A percentile compares a stretch with the other conserved stretches of the same genome.
phyloP scores from a whole-genome alignment of 257 asterid species.

The Euphrasia confusa region DNA sequence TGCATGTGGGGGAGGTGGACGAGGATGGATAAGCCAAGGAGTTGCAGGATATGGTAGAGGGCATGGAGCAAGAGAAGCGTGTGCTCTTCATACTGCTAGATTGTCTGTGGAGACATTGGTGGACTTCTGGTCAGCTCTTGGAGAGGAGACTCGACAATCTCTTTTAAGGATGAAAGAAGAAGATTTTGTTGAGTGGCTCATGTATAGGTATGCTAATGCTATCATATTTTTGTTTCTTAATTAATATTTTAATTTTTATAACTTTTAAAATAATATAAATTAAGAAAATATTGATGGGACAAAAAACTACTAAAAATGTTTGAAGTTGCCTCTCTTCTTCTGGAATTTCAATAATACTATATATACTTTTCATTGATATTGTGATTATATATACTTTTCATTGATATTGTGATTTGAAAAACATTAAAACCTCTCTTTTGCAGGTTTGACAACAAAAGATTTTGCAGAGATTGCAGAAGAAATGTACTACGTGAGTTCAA shows the following conservation, averaged over 20 bases:
- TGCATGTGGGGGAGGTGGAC: slow-evolving; percentile 98
- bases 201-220: slow-evolving; percentile 61
- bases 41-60: slow-evolving; percentile 74
- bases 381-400: slow-evolving; percentile 8
- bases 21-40: slow-evolving; percentile 99
- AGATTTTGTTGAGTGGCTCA: slow-evolving; percentile 91
- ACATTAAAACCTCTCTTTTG: slow-evolving; percentile 22
- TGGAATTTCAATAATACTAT: not conserved
- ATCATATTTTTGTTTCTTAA: slow-evolving; percentile 11
- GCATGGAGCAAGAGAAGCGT: slow-evolving; percentile 89
- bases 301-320: not conserved
- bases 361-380: not conserved
- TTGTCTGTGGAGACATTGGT: slow-evolving; percentile 94
- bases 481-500: slow-evolving; percentile 96
- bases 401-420: slow-evolving; percentile 10
- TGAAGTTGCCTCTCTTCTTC: not conserved
- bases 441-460: slow-evolving; percentile 98
- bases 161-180: slow-evolving; percentile 97
- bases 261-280: too few species aligned
- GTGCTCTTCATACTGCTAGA: slow-evolving; percentile 97
- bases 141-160: slow-evolving; percentile 90
- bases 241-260: not conserved
- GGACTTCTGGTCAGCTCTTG: slow-evolving; percentile 98
- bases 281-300: not conserved
- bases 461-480: slow-evolving; percentile 97